phyloP scores from a whole-genome alignment of 495 filamentous ascomycete species.

The Xylaria venustula region DNA sequence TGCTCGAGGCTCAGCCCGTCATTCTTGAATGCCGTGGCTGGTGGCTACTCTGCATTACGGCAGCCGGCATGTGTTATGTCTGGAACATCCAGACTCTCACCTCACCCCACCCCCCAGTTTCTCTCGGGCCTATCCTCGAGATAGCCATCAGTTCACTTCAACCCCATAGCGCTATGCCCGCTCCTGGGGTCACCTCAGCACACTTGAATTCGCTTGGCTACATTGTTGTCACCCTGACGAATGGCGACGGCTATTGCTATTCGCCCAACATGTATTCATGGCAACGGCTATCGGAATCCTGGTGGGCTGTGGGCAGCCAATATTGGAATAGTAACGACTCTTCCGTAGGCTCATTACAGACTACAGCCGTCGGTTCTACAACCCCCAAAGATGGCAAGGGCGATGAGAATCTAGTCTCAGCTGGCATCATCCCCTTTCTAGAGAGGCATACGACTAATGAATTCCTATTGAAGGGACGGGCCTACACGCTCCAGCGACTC shows the following conservation, averaged over 20 bases:
- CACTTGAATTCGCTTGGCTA: slow-evolving; percentile 83
- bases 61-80: slow-evolving; percentile 85
- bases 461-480: slow-evolving; percentile 84
- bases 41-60: slow-evolving; percentile 85
- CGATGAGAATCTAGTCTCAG: slow-evolving; percentile 67
- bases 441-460: slow-evolving; percentile 95
- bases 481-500: slow-evolving; percentile 82
- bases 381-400: slow-evolving; percentile 33
- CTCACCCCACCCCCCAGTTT: slow-evolving; percentile 85
- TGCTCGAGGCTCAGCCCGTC: slow-evolving; percentile 90
- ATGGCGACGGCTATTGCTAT: slow-evolving; percentile 92
- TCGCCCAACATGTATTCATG: slow-evolving; percentile 79
- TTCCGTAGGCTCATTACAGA: slow-evolving; percentile 72
- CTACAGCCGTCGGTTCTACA: slow-evolving; percentile 58
- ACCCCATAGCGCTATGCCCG: slow-evolving; percentile 65
- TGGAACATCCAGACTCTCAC: slow-evolving; percentile 88
- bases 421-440: slow-evolving; percentile 87
- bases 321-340: slow-evolving; percentile 98
- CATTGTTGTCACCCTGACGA: slow-evolving; percentile 80
- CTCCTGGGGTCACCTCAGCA: slow-evolving; percentile 82
- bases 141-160: slow-evolving; percentile 66
- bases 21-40: slow-evolving; percentile 86
- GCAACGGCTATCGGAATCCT: slow-evolving; percentile 90
- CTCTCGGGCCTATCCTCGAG: slow-evolving; percentile 85
- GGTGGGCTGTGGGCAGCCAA: slow-evolving; percentile 97